phyloP scores from a whole-genome alignment of 805 yeast genomes.

The Helenozyma baotianmanensis region DNA sequence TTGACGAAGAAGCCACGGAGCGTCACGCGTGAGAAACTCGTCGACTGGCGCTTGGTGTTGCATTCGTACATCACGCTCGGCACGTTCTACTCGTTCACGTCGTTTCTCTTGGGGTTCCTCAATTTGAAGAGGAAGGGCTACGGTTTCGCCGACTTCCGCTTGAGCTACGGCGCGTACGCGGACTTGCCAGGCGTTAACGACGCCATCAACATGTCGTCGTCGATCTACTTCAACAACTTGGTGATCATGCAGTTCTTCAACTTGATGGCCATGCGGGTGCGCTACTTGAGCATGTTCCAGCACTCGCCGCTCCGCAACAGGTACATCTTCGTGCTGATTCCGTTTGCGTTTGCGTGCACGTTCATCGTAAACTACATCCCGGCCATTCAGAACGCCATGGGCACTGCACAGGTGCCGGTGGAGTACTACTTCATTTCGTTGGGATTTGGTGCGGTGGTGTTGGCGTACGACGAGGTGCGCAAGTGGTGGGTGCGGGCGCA shows the following conservation, averaged over 20 bases:
- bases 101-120: slow-evolving; percentile 37
- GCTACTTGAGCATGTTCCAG: slow-evolving; percentile 39
- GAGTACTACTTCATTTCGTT: slow-evolving; percentile 43
- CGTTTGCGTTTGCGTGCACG: slow-evolving; percentile 34
- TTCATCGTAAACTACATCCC: slow-evolving; percentile 42
- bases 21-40: slow-evolving; percentile 37
- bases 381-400: slow-evolving; percentile 31
- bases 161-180: slow-evolving; percentile 32
- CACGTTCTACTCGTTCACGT: slow-evolving; percentile 34
- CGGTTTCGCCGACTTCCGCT: slow-evolving; percentile 28
- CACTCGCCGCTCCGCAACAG: slow-evolving; percentile 34
- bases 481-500: slow-evolving; percentile 31
- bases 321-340: slow-evolving; percentile 29
- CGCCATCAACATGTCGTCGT: slow-evolving; percentile 30
- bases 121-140: slow-evolving; percentile 33
- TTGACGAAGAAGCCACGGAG: slow-evolving; percentile 40
- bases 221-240: slow-evolving; percentile 44
- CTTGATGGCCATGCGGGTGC: slow-evolving; percentile 39
- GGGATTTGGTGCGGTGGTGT: slow-evolving; percentile 39
- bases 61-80: slow-evolving; percentile 45
- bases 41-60: slow-evolving; percentile 32
- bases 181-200: slow-evolving; percentile 18
- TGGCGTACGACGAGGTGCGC: slow-evolving; percentile 40
- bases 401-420: slow-evolving; percentile 38
- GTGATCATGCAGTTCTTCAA: slow-evolving; percentile 47